Evolutionary conservation across 2,329 filamentous ascomycete species (phyloP).

Genomic region (Fusarium protoensiforme): DNA sequence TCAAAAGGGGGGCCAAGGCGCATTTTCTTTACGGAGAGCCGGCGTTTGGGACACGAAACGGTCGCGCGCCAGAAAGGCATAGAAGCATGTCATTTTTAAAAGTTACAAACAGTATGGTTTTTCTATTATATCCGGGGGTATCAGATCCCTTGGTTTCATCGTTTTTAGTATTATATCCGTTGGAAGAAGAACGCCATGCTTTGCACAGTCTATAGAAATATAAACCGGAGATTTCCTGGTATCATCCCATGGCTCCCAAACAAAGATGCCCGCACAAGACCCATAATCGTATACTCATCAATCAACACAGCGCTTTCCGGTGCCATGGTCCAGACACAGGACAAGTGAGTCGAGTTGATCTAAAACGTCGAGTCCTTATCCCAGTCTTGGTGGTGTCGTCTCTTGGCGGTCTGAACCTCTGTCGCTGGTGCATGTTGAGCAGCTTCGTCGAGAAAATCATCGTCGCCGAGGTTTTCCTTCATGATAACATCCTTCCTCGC

Average conservation of each 20-base stretch:
- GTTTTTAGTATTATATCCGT: not conserved
- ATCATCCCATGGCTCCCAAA: not conserved
- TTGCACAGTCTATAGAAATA: not conserved
- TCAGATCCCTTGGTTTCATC: not conserved
- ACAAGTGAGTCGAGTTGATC: not conserved
- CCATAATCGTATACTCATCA: not conserved
- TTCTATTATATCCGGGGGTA: not conserved
- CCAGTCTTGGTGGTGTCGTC: conserved; percentile 29
- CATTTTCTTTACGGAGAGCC: conserved; percentile 37
- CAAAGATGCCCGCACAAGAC: not conserved
- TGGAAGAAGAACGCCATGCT: not conserved
- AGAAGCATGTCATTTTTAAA: conserved; percentile 19
- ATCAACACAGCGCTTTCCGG: not conserved
- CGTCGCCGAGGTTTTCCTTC: conserved; percentile 42
- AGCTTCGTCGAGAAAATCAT: conserved; percentile 39
- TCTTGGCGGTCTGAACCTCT: conserved; percentile 37
- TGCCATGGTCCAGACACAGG: not conserved
- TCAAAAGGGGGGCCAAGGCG: conserved; percentile 7
- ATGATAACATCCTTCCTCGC: conserved; percentile 61
- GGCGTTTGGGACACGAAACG: conserved; percentile 38
- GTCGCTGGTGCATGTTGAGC: conserved; percentile 46
- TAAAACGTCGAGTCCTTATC: conserved; percentile 42
- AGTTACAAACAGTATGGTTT: not conserved
- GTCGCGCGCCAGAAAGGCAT: conserved; percentile 30
- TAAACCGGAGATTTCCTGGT: not conserved